phyloP scores from a whole-genome alignment of 2,329 filamentous ascomycete species.

The Colletotrichum sp. region DNA sequence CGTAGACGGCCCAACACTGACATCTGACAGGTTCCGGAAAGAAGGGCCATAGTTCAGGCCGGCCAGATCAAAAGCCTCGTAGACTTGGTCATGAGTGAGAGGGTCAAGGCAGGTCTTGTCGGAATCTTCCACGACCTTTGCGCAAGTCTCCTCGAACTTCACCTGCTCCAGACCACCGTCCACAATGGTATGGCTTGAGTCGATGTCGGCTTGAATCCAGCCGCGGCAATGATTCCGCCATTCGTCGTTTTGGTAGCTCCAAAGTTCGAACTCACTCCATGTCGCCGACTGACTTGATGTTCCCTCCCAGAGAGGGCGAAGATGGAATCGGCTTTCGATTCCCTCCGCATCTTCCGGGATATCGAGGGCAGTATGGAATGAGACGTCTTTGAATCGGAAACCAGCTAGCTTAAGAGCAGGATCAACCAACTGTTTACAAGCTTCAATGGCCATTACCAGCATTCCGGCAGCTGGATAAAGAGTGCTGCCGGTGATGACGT shows the following conservation, averaged over 20 bases:
- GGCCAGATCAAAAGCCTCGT: not conserved
- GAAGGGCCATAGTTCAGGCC: not conserved
- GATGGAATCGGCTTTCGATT: not conserved
- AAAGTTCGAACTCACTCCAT: not conserved
- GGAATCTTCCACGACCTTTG: not conserved
- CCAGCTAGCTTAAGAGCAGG: not conserved
- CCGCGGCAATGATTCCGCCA: not conserved
- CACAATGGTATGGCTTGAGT: not conserved
- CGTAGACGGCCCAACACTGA: not conserved
- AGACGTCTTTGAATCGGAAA: not conserved
- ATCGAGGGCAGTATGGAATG: not conserved
- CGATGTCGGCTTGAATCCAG: not conserved
- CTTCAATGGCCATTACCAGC: not conserved
- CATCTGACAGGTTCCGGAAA: not conserved
- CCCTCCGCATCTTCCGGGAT: not conserved
- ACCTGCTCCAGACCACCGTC: not conserved
- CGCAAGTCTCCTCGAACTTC: not conserved
- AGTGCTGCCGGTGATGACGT: constrained; percentile 32
- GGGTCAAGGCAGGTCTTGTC: not conserved
- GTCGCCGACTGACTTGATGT: not conserved
- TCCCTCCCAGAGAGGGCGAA: not conserved
- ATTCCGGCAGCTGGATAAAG: constrained; percentile 35
- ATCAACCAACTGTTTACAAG: not conserved
- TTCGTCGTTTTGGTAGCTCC: not conserved
- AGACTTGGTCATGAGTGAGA: not conserved